A percentile compares a stretch with the other conserved stretches of the same genome.
phyloP scores from a whole-genome alignment of 805 yeast genomes.

The Metschnikowia peoriensis region DNA sequence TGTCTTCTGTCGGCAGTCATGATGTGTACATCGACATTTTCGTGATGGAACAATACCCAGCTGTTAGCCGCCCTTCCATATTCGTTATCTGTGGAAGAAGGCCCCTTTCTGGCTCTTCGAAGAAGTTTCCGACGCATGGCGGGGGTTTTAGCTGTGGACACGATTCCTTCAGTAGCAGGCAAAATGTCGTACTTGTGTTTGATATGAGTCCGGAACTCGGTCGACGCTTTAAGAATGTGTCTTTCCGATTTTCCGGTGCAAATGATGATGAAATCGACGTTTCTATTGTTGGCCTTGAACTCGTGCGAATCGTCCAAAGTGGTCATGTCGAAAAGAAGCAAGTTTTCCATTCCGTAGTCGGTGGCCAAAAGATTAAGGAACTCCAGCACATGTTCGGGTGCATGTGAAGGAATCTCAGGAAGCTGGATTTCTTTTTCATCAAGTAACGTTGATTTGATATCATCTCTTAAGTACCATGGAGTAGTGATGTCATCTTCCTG shows the following conservation, averaged over 20 bases:
- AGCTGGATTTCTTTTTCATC: conserved; percentile 26
- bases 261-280: conserved; percentile 46
- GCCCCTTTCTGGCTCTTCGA: conserved; percentile 53
- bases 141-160: conserved; percentile 51
- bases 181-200: conserved; percentile 44
- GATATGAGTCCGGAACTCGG: conserved; percentile 53
- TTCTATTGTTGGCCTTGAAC: conserved; percentile 26
- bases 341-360: conserved; percentile 64
- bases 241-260: conserved; percentile 74
- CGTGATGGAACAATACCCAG: conserved; percentile 83
- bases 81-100: conserved; percentile 51
- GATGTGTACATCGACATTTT: conserved; percentile 67
- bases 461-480: conserved; percentile 65
- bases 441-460: conserved; percentile 31
- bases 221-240: conserved; percentile 72
- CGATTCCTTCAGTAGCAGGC: conserved; percentile 70
- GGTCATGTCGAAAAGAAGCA: conserved; percentile 64
- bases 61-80: conserved; percentile 61
- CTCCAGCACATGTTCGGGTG: conserved; percentile 52
- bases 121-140: conserved; percentile 39
- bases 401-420: conserved; percentile 57
- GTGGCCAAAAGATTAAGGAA: conserved; percentile 48
- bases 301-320: conserved; percentile 31
- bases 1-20: conserved; percentile 67
- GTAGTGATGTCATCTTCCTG: conserved; percentile 9